Percentiles rank a stretch among this genome's conserved stretches.
Evolutionary conservation across 345 rosid species (phyloP).

Genomic region (Gossypium arboreum): DNA sequence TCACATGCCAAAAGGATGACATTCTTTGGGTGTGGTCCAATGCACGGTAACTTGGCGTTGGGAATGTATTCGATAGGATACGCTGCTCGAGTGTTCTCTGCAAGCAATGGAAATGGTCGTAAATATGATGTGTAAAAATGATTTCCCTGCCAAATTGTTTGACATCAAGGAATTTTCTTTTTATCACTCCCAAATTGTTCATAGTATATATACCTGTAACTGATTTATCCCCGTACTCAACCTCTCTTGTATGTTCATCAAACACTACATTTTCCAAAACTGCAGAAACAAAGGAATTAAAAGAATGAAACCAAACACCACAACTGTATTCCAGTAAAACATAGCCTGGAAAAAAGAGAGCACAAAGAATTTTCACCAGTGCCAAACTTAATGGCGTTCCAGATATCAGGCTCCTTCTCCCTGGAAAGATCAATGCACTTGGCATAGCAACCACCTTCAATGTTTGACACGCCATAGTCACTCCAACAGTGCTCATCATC

Average conservation of each 20-base stretch:
- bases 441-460: constrained; percentile 99
- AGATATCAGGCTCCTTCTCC: constrained; percentile 96
- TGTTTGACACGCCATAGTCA: constrained; percentile 88
- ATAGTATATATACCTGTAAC: constrained; percentile 58
- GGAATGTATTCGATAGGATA: constrained; percentile 95
- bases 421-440: constrained; percentile 90
- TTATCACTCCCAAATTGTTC: background rate
- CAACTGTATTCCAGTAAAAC: background rate
- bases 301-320: constrained; percentile 15
- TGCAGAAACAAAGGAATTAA: constrained; percentile 24
- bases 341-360: background rate
- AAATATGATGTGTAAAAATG: background rate
- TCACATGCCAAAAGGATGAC: constrained; percentile 94
- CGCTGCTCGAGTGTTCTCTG: constrained; percentile 95
- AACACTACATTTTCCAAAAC: constrained; percentile 95
- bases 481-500: constrained; percentile 98
- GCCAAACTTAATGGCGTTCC: constrained; percentile 96
- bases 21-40: constrained; percentile 89
- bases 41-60: constrained; percentile 85
- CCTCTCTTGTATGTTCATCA: constrained; percentile 85
- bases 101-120: constrained; percentile 12
- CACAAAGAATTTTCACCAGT: constrained; percentile 7
- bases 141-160: background rate
- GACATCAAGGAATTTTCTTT: background rate
- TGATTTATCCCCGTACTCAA: constrained; percentile 75